Evolutionary conservation across 805 yeast genomes (phyloP).

Genomic region (Kazachstania taianensis): DNA sequence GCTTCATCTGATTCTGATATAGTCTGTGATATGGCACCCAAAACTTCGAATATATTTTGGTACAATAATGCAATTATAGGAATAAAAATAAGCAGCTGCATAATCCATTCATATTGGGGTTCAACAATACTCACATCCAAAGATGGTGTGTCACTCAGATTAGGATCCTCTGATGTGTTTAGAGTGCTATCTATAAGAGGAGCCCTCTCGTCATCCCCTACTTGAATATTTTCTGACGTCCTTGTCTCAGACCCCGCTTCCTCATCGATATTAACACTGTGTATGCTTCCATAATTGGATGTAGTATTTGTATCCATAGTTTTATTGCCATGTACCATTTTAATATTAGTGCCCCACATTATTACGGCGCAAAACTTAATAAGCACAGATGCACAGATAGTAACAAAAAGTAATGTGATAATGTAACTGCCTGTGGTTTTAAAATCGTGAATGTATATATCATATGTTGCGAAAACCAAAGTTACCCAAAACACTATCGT

Average conservation of each 20-base stretch:
- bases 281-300: not conserved
- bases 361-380: conserved; percentile 2
- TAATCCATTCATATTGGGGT: conserved; percentile 63
- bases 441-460: conserved; percentile 39
- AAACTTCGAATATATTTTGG: conserved; percentile 35
- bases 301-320: not conserved
- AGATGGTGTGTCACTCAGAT: not conserved
- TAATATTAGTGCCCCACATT: not conserved
- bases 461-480: conserved; percentile 41
- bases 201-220: conserved; percentile 23
- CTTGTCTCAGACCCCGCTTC: not conserved
- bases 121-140: not conserved
- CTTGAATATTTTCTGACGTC: not conserved
- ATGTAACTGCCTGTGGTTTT: conserved; percentile 40
- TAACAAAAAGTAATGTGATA: conserved; percentile 36
- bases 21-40: conserved; percentile 51
- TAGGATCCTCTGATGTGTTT: not conserved
- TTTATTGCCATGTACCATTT: not conserved
- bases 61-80: conserved; percentile 54
- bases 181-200: conserved; percentile 18
- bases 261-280: not conserved
- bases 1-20: conserved; percentile 52
- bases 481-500: conserved; percentile 48
- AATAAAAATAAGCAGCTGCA: conserved; percentile 59
- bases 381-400: conserved; percentile 3